Evolutionary conservation across 2,329 filamentous ascomycete genomes (phyloP).

Genomic region (Penicillium sp.): DNA sequence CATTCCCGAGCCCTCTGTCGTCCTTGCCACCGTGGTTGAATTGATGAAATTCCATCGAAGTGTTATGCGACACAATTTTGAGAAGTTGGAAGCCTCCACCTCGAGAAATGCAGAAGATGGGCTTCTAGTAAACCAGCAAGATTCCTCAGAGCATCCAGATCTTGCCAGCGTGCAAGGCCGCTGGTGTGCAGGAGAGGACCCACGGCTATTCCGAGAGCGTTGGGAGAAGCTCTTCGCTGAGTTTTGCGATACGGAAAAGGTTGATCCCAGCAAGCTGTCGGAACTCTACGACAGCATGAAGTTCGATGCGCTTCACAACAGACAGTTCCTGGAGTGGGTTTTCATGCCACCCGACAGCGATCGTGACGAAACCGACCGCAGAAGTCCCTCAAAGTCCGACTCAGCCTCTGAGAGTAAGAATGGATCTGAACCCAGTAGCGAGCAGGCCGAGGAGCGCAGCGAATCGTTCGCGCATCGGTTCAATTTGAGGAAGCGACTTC

Average conservation of each 20-base stretch:
- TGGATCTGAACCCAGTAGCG: slow-evolving; percentile 22
- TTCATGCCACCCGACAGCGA: slow-evolving; percentile 85
- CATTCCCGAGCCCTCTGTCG: slow-evolving; percentile 90
- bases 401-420: slow-evolving; percentile 21
- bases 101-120: slow-evolving; percentile 13
- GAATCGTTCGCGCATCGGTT: slow-evolving; percentile 43
- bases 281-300: slow-evolving; percentile 99
- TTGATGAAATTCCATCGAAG: slow-evolving; percentile 96
- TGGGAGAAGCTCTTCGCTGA: slow-evolving; percentile 99
- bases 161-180: slow-evolving; percentile 76
- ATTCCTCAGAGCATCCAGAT: slow-evolving; percentile 49
- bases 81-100: slow-evolving; percentile 67
- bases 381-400: slow-evolving; percentile 24
- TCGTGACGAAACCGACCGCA: slow-evolving; percentile 65
- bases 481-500: slow-evolving; percentile 56
- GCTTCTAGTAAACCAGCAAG: slow-evolving; percentile 15
- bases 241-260: slow-evolving; percentile 95
- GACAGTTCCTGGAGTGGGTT: slow-evolving; percentile 94
- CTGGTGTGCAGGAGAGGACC: slow-evolving; percentile 96
- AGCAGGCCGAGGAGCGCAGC: slow-evolving; percentile 32
- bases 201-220: slow-evolving; percentile 89
- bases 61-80: slow-evolving; percentile 94
- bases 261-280: slow-evolving; percentile 97
- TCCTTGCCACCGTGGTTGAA: slow-evolving; percentile 88
- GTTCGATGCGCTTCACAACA: slow-evolving; percentile 95